phyloP scores from a whole-genome alignment of 2,329 filamentous ascomycete genomes.

The Phoma sp. region DNA sequence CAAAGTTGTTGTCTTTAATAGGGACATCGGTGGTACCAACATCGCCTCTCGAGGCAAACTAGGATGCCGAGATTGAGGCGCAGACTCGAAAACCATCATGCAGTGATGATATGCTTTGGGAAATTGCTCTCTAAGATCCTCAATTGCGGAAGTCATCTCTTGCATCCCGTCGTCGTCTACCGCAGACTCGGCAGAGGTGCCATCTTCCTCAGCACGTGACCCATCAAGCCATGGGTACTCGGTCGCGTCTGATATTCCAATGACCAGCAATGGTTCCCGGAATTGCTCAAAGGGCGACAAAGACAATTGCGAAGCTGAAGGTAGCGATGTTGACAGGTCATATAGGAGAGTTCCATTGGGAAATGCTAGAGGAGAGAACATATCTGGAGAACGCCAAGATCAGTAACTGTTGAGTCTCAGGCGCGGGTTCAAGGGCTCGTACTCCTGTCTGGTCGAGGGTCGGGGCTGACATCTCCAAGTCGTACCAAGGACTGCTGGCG shows the following conservation, averaged over 20 bases:
- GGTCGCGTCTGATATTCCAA: constrained; percentile 82
- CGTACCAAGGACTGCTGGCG: constrained; percentile 81
- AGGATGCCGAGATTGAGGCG: constrained; percentile 46
- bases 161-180: constrained; percentile 38
- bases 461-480: constrained; percentile 83
- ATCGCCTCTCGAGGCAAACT: constrained; percentile 68
- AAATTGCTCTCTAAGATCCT: constrained; percentile 73
- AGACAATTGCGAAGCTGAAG: constrained; percentile 78
- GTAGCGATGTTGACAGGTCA: constrained; percentile 80
- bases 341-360: constrained; percentile 86
- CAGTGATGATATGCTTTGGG: constrained; percentile 79
- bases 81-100: constrained; percentile 79
- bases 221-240: constrained; percentile 61
- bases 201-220: constrained; percentile 39
- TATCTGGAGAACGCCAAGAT: constrained; percentile 63
- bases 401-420: constrained; percentile 35
- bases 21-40: constrained; percentile 70
- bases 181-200: constrained; percentile 19
- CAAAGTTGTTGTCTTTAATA: constrained; percentile 74
- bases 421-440: constrained; percentile 48
- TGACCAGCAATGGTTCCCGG: constrained; percentile 79
- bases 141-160: constrained; percentile 65
- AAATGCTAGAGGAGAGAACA: constrained; percentile 91
- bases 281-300: constrained; percentile 90
- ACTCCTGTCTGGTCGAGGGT: constrained; percentile 86